Conservation (phyloP, 108 stramenopile genomes). For the Chaetoceros tenuissimus region DNA sequence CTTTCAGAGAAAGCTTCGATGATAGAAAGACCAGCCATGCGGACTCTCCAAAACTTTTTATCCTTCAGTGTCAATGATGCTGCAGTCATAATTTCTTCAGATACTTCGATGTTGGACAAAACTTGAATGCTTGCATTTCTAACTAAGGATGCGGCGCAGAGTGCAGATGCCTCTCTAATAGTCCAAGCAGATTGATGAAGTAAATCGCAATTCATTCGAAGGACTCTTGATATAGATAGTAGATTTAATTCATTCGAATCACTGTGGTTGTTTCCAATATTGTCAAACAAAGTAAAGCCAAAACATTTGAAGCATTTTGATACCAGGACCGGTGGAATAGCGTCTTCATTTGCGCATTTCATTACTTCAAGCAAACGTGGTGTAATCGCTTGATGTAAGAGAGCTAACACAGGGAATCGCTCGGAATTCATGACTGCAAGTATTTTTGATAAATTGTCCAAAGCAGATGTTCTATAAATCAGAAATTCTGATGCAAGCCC, state of each 20-base stretch:
- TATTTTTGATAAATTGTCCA: too few relatives aligned
- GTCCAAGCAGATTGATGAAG: conserved; percentile 49
- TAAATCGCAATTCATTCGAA: conserved; percentile 25
- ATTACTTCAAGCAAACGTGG: conserved; percentile 57
- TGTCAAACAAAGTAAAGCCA: conserved; percentile 11
- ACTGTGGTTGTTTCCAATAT: too few relatives aligned
- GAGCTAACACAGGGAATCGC: too few relatives aligned
- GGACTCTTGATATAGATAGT: conserved; percentile 3
- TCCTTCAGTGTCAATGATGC: conserved; percentile 46
- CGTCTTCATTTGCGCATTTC: conserved; percentile 8
- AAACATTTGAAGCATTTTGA: conserved; percentile 13
- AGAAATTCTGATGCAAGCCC: too few relatives aligned
- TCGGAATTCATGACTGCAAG: too few relatives aligned
- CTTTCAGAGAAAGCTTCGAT: conserved; percentile 33
- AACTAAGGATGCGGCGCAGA: conserved; percentile 40
- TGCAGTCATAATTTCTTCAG: conserved; percentile 27
- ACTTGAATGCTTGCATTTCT: conserved; percentile 17
- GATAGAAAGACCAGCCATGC: conserved; percentile 18
- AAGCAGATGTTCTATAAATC: too few relatives aligned
- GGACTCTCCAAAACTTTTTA: conserved; percentile 81
- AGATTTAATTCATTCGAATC: too few relatives aligned
- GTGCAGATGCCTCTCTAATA: conserved; percentile 40
- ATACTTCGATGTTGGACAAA: conserved; percentile 30
- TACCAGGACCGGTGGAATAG: conserved; percentile 12
- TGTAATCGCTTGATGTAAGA: too few relatives aligned